Conservation (phyloP, 139 green algal genomes). For the Chlamydomonas eustigma region DNA sequence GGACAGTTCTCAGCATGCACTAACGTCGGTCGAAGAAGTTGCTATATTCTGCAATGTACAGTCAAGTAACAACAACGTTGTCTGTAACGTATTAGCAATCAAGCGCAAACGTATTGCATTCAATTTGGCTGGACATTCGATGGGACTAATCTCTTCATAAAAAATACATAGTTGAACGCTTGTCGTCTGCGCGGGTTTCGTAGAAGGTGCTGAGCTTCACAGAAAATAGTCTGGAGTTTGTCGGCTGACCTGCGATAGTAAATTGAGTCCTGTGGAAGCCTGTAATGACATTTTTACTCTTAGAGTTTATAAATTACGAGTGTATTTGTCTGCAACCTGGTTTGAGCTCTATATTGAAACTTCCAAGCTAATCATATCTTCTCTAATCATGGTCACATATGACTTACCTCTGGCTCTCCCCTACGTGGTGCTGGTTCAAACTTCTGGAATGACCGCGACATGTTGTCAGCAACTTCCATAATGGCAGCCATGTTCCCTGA, state of each 20-base stretch:
- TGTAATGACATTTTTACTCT: background rate
- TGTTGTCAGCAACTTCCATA: conserved; percentile 95
- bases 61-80: no score
- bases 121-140: background rate
- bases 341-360: background rate
- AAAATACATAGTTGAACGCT: background rate
- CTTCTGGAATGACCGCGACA: conserved; percentile 87
- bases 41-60: background rate
- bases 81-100: background rate
- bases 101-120: background rate
- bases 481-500: conserved; percentile 94
- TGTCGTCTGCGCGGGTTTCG: no score
- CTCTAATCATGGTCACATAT: background rate
- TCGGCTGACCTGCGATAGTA: conserved; percentile 4
- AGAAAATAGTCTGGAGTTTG: conserved; percentile 8
- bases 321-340: background rate
- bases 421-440: conserved; percentile 94
- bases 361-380: background rate
- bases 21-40: background rate
- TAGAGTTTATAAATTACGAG: background rate
- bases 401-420: conserved; percentile 83
- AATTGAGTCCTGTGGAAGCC: background rate
- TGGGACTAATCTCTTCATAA: background rate
- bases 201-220: background rate
- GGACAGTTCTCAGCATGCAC: background rate